Evolutionary conservation across 345 rosid species (phyloP).

Genomic region (Physaria fendleri): DNA sequence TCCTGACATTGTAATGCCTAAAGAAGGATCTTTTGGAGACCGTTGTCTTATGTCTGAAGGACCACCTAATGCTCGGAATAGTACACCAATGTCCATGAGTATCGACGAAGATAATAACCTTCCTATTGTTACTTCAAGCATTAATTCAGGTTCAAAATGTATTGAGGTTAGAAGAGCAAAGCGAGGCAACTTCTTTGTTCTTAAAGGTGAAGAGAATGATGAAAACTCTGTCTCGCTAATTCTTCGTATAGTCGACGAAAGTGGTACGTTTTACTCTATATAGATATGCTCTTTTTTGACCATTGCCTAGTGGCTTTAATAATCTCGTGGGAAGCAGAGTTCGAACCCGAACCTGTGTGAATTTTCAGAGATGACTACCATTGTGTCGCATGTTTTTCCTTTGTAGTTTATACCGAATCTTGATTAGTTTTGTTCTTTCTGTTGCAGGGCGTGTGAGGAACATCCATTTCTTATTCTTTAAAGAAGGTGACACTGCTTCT

Average conservation of each 20-base stretch:
- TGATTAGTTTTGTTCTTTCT: neutral
- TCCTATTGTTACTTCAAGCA: conserved; percentile 37
- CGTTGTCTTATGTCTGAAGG: conserved; percentile 74
- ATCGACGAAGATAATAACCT: conserved; percentile 39
- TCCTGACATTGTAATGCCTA: conserved; percentile 57
- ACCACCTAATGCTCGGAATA: conserved; percentile 33
- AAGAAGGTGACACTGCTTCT: conserved; percentile 58
- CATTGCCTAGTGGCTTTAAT: too few species aligned
- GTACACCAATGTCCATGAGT: conserved; percentile 39
- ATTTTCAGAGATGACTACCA: too few species aligned
- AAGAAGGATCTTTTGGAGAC: conserved; percentile 49
- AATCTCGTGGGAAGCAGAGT: too few species aligned
- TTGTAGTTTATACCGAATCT: neutral
- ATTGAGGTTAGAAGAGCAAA: conserved; percentile 48
- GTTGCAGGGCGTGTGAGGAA: conserved; percentile 60
- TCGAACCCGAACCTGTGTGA: too few species aligned
- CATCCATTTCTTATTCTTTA: conserved; percentile 65
- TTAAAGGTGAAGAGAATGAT: conserved; percentile 54
- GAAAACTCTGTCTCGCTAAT: conserved; percentile 56
- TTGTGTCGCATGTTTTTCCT: too few species aligned
- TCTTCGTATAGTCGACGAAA: conserved; percentile 54
- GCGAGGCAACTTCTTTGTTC: conserved; percentile 44
- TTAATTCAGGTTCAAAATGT: conserved; percentile 32
- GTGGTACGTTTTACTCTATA: too few species aligned
- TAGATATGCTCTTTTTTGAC: too few species aligned